Conservation (phyloP, 352 stramenopile species). For the Thraustotheca clavata region DNA sequence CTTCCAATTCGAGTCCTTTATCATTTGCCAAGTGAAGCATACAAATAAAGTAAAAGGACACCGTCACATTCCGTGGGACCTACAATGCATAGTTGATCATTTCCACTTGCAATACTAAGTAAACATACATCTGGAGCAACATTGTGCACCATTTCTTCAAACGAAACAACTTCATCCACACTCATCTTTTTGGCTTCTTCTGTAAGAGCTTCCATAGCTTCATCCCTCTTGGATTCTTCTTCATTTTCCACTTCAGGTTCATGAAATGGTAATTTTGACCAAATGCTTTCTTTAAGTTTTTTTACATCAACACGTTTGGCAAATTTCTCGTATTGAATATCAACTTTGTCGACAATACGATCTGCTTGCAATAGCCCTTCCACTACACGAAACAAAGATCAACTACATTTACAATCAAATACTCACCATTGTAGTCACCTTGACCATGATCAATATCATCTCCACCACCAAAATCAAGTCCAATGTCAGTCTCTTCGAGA, state of each 20-base stretch:
- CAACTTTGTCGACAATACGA: constrained; percentile 92
- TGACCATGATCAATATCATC: constrained; percentile 25
- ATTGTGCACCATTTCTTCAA: constrained; percentile 86
- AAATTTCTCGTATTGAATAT: constrained; percentile 88
- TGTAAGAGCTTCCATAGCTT: constrained; percentile 21
- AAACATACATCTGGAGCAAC: constrained; percentile 66
- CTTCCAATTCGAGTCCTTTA: constrained; percentile 88
- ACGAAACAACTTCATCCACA: constrained; percentile 40
- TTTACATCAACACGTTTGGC: constrained; percentile 97
- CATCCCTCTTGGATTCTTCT: neutral
- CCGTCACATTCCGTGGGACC: constrained; percentile 90
- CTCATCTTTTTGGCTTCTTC: constrained; percentile 21
- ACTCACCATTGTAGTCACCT: constrained; percentile 27
- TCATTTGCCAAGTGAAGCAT: constrained; percentile 99
- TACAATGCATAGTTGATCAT: constrained; percentile 14
- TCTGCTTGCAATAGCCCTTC: constrained; percentile 68
- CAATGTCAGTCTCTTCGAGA: constrained; percentile 21
- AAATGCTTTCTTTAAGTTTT: constrained; percentile 94
- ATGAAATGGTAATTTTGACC: constrained; percentile 50
- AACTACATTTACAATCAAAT: neutral
- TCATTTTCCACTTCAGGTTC: constrained; percentile 16
- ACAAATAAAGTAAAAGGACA: constrained; percentile 99
- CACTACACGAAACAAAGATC: constrained; percentile 1
- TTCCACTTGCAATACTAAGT: neutral
- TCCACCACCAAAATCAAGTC: constrained; percentile 26